Base-by-base conservation (phyloP, 1,284 basidiomycete species). In the Takashimella koratensis region DNA sequence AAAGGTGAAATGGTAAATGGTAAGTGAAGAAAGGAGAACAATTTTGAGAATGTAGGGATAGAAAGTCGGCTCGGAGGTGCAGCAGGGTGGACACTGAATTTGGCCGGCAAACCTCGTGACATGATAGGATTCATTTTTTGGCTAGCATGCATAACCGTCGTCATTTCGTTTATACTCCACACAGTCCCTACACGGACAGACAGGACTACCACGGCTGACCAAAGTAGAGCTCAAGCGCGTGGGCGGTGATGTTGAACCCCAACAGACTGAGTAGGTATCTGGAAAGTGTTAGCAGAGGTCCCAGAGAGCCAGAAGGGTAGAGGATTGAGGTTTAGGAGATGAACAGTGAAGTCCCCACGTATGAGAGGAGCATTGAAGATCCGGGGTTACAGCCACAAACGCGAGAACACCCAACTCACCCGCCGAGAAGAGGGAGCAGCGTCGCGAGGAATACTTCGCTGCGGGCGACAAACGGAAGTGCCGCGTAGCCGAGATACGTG, bases 381-480 rank as follows among this genome's bases (percentile, higher is more conserved):
- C 12, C 10, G 13, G 11, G 22, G 43, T 44, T 23, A 46, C 21
- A 13, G 25, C 45, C 45, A 2, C 8, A n/a, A 21, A 48, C 47
- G 23, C 10, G 53, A 47, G 13, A 43, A n/a, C n/a, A n/a, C n/a
- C n/a, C n/a, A n/a, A 66, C 66, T 56, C 50, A 71, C 49, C 84
- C 86, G 26, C 81, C 85, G 62, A 93, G 87, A 39, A 94, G 78
- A 5, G 92, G 88, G 20, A 94, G 79, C 43, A 95, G 77, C 1
- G 93, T 92, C 12, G 90, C 84, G 19, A 96, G 81, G 46, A 96
- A 81, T 43, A 96, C 78, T 71, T 94, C 89, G 20, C 88, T 85
- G 23, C 90, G 85, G 57, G 90, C 83, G 51, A 96, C 81, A 77
- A 95, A 96, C 1, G 92, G 92, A n/a, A 96, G 79, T 12, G 92